Conservation (phyloP, 1,284 basidiomycete genomes). For the Cystobasidium slooffiae region DNA sequence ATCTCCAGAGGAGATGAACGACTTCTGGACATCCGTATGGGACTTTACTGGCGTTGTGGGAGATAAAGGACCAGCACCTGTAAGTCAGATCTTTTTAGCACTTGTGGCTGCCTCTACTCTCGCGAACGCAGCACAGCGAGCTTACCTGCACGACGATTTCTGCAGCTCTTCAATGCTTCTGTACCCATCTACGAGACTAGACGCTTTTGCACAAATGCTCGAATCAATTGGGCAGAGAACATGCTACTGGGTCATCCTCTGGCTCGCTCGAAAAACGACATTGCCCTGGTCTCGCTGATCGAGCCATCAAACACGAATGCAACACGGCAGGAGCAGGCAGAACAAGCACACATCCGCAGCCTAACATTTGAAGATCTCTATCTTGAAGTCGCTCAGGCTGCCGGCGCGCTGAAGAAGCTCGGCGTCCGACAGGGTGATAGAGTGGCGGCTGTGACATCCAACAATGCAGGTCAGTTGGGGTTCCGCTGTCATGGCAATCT, state of each 20-base stretch:
- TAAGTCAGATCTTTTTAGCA: slow-evolving; percentile 17
- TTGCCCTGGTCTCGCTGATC: slow-evolving; percentile 65
- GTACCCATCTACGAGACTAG: slow-evolving; percentile 71
- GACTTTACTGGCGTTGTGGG: slow-evolving; percentile 47
- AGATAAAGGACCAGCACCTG: slow-evolving; percentile 34
- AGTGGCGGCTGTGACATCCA: slow-evolving; percentile 44
- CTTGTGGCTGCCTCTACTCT: background rate
- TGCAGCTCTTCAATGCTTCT: slow-evolving; percentile 65
- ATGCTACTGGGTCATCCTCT: slow-evolving; percentile 62
- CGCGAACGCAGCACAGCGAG: background rate
- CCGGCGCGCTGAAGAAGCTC: background rate
- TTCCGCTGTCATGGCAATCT: background rate
- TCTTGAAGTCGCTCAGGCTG: slow-evolving; percentile 17
- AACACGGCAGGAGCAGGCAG: background rate
- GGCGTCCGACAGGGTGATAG: slow-evolving; percentile 33
- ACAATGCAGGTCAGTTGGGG: slow-evolving; percentile 15
- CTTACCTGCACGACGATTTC: slow-evolving; percentile 47
- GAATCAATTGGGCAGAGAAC: slow-evolving; percentile 85
- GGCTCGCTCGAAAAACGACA: slow-evolving; percentile 62
- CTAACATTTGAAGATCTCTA: slow-evolving; percentile 39
- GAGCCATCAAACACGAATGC: background rate
- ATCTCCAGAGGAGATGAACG: slow-evolving; percentile 25
- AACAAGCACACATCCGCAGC: background rate
- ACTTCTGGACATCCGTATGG: slow-evolving; percentile 47
- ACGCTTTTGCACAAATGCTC: slow-evolving; percentile 71